Evolutionary conservation across 352 stramenopile species (phyloP), one percentile per base, ranked within the genome.

Genomic region (Blastocystis sp.): DNA sequence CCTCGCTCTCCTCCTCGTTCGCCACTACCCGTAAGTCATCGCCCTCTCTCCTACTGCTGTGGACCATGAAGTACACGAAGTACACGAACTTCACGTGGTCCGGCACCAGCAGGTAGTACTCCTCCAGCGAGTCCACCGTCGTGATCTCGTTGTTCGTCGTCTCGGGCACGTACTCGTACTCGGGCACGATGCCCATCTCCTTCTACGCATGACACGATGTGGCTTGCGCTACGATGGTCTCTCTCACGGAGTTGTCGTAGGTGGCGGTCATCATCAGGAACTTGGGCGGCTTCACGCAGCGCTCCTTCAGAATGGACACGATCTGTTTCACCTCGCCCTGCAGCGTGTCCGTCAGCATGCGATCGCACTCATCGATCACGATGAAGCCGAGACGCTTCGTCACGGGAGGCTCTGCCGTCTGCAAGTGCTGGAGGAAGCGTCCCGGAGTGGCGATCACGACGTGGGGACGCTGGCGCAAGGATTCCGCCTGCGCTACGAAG

Each of bases 41-140:
- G 55, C 24, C 3, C 33, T 37, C 24, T n/a, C 21, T 69, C 51
- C 19, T 69, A 74, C 71, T 90, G 37, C 71, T 39, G 90, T 85
- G 24, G 60, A 93, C 60, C 93, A 97, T 92, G 39, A 97, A 88
- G 81, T 94, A 95, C 91, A 98, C 94, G 59, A 98, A 91, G 92
- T 98, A 98, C 37, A 95, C 95, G 92, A 98, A 95, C 90, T 98
- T 98, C 78, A 99, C 95, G 88, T 97, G 93, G 39, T 94, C 93
- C 3, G 97, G 97, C 91, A 98, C 98, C 91, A 99, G 98, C 89
- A 99, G 93, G 92, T 99, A 99, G 92, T 97, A 93, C 93, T 99
- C 96, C 74, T 96, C 95, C 10, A 99, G 92, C 41, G 95, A 96
- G 29, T 65, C 91, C 9, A 88, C 90, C 9, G 90, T 92, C 13